Evolutionary conservation across 352 stramenopile species (phyloP), one percentile per base, ranked within the genome.

Genomic region (Phytophthora pistaciae): DNA sequence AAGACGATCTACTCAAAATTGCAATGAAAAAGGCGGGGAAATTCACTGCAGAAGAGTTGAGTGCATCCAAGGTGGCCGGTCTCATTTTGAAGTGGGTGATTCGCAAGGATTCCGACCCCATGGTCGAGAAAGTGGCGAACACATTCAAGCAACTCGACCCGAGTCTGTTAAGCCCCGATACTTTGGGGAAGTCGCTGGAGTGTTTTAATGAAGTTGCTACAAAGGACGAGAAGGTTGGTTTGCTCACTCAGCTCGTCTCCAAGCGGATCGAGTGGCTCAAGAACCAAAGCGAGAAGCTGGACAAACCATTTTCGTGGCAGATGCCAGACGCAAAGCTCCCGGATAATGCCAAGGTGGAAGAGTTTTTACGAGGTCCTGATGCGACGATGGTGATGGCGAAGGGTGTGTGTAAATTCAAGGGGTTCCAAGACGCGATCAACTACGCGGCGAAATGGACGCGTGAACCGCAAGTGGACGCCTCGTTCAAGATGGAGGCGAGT

Each of bases 191-290:
- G 18, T 52, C 67, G 3, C 13, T 29, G 5, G 1, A 56, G 11
- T 20, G 31, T 57, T 36, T 27, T 2, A 10, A 11, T 13, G n/a
- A 3, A 20, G 20, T 50, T 3, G 60, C 57, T 8, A 7, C 10
- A 14, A 38, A 4, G 10, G 29, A 54, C 21, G 31, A 65, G 6
- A 31, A 66, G 14, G 23, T 38, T 21, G 40, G 10, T 3, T 8
- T 46, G 13, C 23, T 70, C 14, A 0, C 10, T 20, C 6, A n/a
- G 23, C 13, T 72, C 6, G 27, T 44, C 29, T 33, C 29, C 1
- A 63, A 55, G 50, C 57, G 66, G 9, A 52, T 63, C 6, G 16
- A 58, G 14, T 68, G 66, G 58, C 38, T 63, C n/a, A 63, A 63
- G 3, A 27, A 49, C 9, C 3, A 69, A 31, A 56, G 57, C 11